These are phyloP conservation scores for Rhizopogon vulgaris DNA, from an alignment of 768 basidiomycete genomes.

Conservation along the genomic window DNA sequence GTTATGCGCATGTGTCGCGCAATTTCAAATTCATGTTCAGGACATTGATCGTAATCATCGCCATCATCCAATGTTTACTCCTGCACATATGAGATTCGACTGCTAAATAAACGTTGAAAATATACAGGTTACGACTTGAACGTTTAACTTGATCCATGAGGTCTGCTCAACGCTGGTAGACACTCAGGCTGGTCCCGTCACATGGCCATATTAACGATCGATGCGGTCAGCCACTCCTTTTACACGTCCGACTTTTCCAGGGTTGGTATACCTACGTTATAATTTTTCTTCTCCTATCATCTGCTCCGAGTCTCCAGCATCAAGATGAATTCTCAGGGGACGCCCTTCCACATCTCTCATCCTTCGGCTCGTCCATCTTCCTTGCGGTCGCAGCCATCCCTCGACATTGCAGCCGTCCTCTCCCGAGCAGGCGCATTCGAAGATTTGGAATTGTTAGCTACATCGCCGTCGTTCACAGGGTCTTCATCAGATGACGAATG, in stretches of 20 bases:
- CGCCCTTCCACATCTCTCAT: slow-evolving; percentile 4
- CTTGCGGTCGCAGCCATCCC: slow-evolving; percentile 6
- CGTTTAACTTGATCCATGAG: too few relatives aligned
- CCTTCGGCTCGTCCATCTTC: slow-evolving; percentile 12
- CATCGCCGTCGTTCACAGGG: background rate
- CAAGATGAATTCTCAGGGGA: background rate
- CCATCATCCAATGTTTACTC: too few relatives aligned
- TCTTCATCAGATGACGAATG: slow-evolving; percentile 7
- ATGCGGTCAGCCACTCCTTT: too few relatives aligned
- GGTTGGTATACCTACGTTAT: background rate
- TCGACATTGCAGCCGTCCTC: slow-evolving; percentile 21
- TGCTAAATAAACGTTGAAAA: too few relatives aligned
- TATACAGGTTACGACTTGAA: too few relatives aligned
- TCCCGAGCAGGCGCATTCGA: slow-evolving; percentile 3
- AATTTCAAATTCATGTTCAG: background rate
- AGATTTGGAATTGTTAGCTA: background rate
- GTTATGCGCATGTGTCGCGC: background rate
- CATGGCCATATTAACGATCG: too few relatives aligned
- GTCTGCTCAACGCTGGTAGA: too few relatives aligned
- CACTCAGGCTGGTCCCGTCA: too few relatives aligned
- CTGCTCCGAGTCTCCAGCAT: too few relatives aligned
- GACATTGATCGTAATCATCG: too few relatives aligned
- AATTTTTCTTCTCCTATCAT: too few relatives aligned
- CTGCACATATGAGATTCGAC: too few relatives aligned
- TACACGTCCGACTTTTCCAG: background rate